Evolutionary conservation across 2,329 filamentous ascomycete species (phyloP), one percentile per base, ranked within the genome.

Genomic region (Neonectria faginata): DNA sequence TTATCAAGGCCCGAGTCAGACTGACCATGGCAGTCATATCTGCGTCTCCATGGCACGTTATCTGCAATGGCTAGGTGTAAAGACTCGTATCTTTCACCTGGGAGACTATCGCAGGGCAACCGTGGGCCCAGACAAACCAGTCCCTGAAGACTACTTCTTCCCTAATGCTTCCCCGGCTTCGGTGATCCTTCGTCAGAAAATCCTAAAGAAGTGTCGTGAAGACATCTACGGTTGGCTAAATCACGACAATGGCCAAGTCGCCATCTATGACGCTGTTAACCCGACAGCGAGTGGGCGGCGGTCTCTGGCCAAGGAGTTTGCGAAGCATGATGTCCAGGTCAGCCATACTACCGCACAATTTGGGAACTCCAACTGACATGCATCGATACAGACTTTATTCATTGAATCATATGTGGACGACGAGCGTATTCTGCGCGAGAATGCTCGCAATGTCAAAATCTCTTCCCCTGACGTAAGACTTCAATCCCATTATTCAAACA

Each of bases 241-340:
- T 74, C 92, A 97, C 71, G 96, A 98, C 75, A 98, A 98, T 73
- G 96, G 96, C 12, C 96, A 99, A 77, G 95, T 99, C 60, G 96
- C 96, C 60, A 98, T 99, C 65, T 99, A 98, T 77, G 96, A 99
- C 79, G 96, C 97, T 29, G 97, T 99, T 18, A 99, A 99, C 74
- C 94, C 95, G 5, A 90, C 96, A 20, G 90, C 93, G 20, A 89
- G 87, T 62, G 94, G 94, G 16, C 89, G 96, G 51, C 88, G 91
- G 60, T 92, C 93, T 11, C 83, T 99, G 18, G 94, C 94, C 5
- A 97, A 97, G 79, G 96, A 99, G 75, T 97, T 99, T 77, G 91
- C 92, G n/a, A 98, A 97, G 81, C 93, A 97, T 77, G 93, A 97
- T 75, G 94, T 99, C 62, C 92, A 95, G 84, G 91, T 92, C 80